A percentile compares a stretch with the other conserved stretches of the same genome.
phyloP scores from a whole-genome alignment of 1,139 yeast species.

The Geotrichum cucujoidarum region DNA sequence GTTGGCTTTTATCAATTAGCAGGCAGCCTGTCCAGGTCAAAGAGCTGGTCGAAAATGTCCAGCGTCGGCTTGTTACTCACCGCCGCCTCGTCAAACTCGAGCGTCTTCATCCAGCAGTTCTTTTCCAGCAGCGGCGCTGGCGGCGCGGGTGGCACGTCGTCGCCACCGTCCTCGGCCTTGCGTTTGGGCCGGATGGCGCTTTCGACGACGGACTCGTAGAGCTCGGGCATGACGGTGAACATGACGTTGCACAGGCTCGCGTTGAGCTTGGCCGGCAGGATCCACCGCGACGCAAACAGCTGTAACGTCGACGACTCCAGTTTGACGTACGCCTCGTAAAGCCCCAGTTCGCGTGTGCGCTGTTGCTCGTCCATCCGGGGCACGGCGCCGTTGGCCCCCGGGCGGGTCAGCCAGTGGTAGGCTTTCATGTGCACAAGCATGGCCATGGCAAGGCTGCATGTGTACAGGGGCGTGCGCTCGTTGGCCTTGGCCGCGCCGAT shows the following conservation, averaged over 20 bases:
- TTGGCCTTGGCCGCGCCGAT: slow-evolving; percentile 16
- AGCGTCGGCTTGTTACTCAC: slow-evolving; percentile 9
- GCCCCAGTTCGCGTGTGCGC: slow-evolving; percentile 15
- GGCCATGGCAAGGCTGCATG: slow-evolving; percentile 20
- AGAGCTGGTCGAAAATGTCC: slow-evolving; percentile 20
- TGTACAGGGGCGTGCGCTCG: slow-evolving; percentile 17
- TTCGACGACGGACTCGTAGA: slow-evolving; percentile 18
- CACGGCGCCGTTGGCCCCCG: background rate
- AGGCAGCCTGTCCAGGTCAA: slow-evolving; percentile 20
- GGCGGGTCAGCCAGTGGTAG: slow-evolving; percentile 20
- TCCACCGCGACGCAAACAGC: slow-evolving; percentile 17
- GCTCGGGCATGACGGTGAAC: slow-evolving; percentile 21
- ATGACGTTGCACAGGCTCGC: slow-evolving; percentile 20
- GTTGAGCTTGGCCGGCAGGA: slow-evolving; percentile 18
- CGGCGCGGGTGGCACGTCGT: no score
- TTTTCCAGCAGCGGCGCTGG: slow-evolving; percentile 13
- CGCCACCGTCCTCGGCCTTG: slow-evolving; percentile 17
- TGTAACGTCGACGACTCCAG: slow-evolving; percentile 14
- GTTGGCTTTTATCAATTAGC: no score
- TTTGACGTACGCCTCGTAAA: slow-evolving; percentile 18
- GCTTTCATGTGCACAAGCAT: slow-evolving; percentile 23
- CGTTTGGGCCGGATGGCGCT: slow-evolving; percentile 17
- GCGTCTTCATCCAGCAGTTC: slow-evolving; percentile 21
- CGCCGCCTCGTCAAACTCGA: slow-evolving; percentile 11
- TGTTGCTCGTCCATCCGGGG: slow-evolving; percentile 13